phyloP scores from a whole-genome alignment of 2,329 filamentous ascomycete species.

The Chaetomiaceae sp. region DNA sequence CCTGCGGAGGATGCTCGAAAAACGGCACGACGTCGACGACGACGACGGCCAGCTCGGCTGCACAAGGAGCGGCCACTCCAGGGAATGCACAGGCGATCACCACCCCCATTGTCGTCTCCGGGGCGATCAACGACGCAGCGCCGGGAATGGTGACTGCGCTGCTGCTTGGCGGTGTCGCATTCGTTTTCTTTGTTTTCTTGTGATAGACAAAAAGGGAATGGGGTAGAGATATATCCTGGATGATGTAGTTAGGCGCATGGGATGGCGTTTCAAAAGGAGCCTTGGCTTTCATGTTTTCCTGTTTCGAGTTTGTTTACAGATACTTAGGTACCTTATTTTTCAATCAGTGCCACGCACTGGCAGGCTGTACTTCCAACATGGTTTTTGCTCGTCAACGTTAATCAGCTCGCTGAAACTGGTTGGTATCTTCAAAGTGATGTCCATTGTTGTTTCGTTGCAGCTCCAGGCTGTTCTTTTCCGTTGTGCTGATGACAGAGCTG shows the following conservation, averaged over 20 bases:
- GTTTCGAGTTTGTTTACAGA: background rate
- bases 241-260: background rate
- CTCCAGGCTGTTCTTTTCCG: too few relatives aligned
- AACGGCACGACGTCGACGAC: too few relatives aligned
- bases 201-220: slow-evolving; percentile 10
- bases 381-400: background rate
- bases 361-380: background rate
- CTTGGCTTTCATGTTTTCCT: background rate
- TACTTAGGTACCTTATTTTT: too few relatives aligned
- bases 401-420: too few relatives aligned
- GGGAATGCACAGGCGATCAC: background rate
- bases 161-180: slow-evolving; percentile 4
- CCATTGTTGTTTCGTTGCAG: too few relatives aligned
- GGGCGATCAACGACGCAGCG: slow-evolving; percentile 3
- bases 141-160: slow-evolving; percentile 9
- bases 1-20: background rate
- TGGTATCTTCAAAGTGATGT: too few relatives aligned
- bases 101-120: background rate
- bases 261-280: background rate
- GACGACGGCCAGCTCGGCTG: background rate
- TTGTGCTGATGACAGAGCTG: too few relatives aligned
- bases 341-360: background rate
- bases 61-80: background rate
- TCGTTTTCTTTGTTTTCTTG: slow-evolving; percentile 18
- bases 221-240: slow-evolving; percentile 2